Conservation (phyloP, 2,329 filamentous ascomycete species). For the Laburnicola sp. region DNA sequence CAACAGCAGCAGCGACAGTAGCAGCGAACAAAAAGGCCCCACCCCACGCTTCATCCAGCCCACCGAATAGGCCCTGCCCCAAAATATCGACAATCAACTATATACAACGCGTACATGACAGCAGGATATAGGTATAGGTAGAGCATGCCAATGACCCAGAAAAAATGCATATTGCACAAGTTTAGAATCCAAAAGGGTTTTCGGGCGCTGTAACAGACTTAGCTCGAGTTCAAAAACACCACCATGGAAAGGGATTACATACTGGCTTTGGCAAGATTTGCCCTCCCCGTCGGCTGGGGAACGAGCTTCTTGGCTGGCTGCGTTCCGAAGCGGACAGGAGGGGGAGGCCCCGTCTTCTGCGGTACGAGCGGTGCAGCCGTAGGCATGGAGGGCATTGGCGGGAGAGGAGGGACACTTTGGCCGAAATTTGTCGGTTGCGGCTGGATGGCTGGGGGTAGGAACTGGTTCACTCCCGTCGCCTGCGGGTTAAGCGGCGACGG, state of each 20-base stretch:
- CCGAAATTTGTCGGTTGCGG: constrained; percentile 58
- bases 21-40: not conserved
- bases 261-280: constrained; percentile 95
- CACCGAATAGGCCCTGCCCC: constrained; percentile 1
- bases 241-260: constrained; percentile 55
- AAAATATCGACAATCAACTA: constrained; percentile 5
- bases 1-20: not conserved
- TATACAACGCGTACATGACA: constrained; percentile 12
- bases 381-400: constrained; percentile 61
- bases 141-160: not conserved
- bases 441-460: constrained; percentile 52
- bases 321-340: constrained; percentile 86
- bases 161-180: not conserved
- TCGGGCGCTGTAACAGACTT: constrained; percentile 60
- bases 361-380: constrained; percentile 67
- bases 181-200: constrained; percentile 71
- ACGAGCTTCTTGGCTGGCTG: constrained; percentile 72
- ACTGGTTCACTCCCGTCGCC: constrained; percentile 58
- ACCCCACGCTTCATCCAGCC: not conserved
- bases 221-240: constrained; percentile 4
- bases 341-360: constrained; percentile 83
- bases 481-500: constrained; percentile 53
- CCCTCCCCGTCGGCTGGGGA: constrained; percentile 86
- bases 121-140: not conserved
- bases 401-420: constrained; percentile 52